A percentile compares a stretch with the other conserved stretches of the same genome.
phyloP scores from a whole-genome alignment of 345 rosid genomes.

The Citrus unshiu region DNA sequence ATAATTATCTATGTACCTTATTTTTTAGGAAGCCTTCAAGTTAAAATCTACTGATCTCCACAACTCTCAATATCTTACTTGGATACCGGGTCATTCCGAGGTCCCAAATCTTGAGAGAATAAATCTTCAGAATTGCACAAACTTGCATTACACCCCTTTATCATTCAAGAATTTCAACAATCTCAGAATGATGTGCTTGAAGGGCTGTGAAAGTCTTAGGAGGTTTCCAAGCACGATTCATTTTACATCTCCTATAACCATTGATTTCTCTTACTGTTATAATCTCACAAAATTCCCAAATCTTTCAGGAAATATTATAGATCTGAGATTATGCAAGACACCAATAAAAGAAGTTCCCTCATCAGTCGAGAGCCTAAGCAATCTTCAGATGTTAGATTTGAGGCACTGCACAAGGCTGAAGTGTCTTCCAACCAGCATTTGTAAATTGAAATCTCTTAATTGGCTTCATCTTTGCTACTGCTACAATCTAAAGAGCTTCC shows the following conservation, averaged over 20 bases:
- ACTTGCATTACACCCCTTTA: not conserved
- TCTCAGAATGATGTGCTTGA: not conserved
- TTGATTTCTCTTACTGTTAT: not conserved
- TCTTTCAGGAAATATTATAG: not conserved
- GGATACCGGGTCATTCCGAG: not conserved
- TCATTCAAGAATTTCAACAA: not conserved
- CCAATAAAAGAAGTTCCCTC: not conserved
- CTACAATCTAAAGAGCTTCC: slow-evolving; percentile 4
- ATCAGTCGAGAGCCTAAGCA: not conserved
- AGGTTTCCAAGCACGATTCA: not conserved
- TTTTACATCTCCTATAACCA: not conserved
- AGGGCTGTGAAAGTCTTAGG: not conserved
- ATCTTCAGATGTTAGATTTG: not conserved
- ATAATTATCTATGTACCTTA: not conserved
- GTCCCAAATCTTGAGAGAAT: not conserved
- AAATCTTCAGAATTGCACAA: not conserved
- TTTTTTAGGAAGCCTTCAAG: not conserved
- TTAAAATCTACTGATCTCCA: not conserved
- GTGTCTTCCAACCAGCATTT: not conserved
- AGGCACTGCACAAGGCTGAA: not conserved
- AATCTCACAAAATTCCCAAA: not conserved
- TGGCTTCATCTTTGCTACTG: not conserved
- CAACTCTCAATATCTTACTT: not conserved
- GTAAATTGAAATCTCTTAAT: not conserved
- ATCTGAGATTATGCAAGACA: not conserved